phyloP scores from a whole-genome alignment of 768 basidiomycete genomes.

The Leccinum subtestaceum region DNA sequence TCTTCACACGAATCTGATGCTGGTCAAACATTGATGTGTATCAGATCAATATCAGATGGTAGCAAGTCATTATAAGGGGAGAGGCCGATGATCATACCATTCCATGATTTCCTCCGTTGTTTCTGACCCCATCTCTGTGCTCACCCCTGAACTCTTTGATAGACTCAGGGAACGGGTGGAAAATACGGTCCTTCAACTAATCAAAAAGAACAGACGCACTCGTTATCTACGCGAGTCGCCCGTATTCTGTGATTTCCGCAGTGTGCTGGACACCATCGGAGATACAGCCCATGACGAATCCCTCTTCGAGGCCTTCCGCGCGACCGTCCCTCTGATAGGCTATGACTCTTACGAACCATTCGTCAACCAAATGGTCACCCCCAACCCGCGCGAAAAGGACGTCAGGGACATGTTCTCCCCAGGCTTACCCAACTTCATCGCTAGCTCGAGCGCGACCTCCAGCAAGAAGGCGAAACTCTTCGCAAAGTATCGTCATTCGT shows the following conservation, averaged over 20 bases:
- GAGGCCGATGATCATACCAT: neutral
- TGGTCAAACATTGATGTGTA: too few species aligned
- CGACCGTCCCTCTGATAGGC: slow-evolving; percentile 16
- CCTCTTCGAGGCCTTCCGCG: slow-evolving; percentile 17
- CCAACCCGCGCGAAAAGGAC: slow-evolving; percentile 5
- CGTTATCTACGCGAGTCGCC: slow-evolving; percentile 17
- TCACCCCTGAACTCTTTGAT: neutral
- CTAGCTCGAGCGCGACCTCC: slow-evolving; percentile 19
- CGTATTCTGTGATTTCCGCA: slow-evolving; percentile 12
- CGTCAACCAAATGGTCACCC: slow-evolving; percentile 9
- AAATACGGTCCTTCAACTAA: slow-evolving; percentile 7
- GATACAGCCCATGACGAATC: neutral
- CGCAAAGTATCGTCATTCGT: slow-evolving; percentile 15
- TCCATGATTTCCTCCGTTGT: neutral
- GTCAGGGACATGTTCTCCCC: slow-evolving; percentile 23
- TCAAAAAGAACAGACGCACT: slow-evolving; percentile 13
- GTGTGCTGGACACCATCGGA: slow-evolving; percentile 5
- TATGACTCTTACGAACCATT: slow-evolving; percentile 23
- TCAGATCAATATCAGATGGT: too few species aligned
- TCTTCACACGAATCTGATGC: too few species aligned
- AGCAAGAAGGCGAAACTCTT: slow-evolving; percentile 18
- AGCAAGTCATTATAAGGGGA: too few species aligned
- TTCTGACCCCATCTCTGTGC: neutral
- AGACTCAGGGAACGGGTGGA: slow-evolving; percentile 6
- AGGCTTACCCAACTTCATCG: slow-evolving; percentile 22